Percentiles rank a stretch among this genome's conserved stretches.
These are phyloP conservation scores for Colletotrichum higginsianum DNA, from an alignment of 2,329 filamentous ascomycete genomes.

Conservation along the genomic window DNA sequence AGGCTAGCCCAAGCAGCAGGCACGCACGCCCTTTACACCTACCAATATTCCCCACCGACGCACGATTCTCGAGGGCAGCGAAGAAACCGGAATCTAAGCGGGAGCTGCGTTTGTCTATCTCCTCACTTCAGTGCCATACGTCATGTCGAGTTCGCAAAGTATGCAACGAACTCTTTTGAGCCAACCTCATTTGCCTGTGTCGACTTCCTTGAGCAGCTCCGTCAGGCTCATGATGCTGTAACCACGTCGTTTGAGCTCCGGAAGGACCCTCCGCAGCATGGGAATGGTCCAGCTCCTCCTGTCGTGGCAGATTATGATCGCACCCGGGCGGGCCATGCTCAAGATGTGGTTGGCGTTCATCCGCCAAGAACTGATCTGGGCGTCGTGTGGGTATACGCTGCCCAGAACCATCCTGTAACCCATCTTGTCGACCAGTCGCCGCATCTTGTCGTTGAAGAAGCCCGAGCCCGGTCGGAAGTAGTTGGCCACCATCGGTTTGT, in stretches of 20 bases:
- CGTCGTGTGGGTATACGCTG: constrained; percentile 90
- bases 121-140: not conserved
- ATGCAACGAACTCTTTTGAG: not conserved
- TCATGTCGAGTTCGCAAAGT: not conserved
- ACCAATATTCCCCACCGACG: not conserved
- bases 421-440: constrained; percentile 69
- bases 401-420: constrained; percentile 85
- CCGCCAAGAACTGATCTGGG: constrained; percentile 80
- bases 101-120: not conserved
- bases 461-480: constrained; percentile 90
- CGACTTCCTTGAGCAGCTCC: constrained; percentile 68
- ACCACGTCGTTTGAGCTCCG: constrained; percentile 77
- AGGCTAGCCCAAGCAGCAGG: constrained; percentile 21
- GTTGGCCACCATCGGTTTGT: constrained; percentile 62
- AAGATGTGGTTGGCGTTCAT: constrained; percentile 85
- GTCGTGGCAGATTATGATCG: constrained; percentile 90
- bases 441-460: constrained; percentile 83
- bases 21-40: not conserved
- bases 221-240: constrained; percentile 82
- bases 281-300: constrained; percentile 84
- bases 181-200: constrained; percentile 41
- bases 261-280: constrained; percentile 82
- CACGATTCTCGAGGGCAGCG: not conserved
- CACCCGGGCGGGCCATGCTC: constrained; percentile 83
- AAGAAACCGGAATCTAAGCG: not conserved